Percentiles rank a stretch among this genome's conserved stretches.
phyloP scores from a whole-genome alignment of 768 basidiomycete species.

The Strobilomyces confusus region DNA sequence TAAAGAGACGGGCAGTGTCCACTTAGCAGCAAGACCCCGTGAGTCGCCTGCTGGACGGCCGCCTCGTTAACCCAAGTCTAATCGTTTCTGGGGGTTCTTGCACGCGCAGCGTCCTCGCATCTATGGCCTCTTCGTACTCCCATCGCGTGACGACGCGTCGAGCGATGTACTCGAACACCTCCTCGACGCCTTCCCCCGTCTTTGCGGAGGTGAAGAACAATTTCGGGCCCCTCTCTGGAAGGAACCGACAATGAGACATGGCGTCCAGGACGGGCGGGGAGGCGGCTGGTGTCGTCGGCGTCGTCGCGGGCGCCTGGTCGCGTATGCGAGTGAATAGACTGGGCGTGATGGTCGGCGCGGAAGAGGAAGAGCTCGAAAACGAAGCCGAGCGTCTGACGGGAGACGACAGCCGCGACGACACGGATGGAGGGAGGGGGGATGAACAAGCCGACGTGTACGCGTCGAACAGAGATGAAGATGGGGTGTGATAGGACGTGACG shows the following conservation, averaged over 20 bases:
- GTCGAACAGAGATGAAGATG: conserved; percentile 73
- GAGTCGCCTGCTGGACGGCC: conserved; percentile 5
- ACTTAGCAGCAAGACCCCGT: conserved; percentile 21
- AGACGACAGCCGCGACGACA: conserved; percentile 27
- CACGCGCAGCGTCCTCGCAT: conserved; percentile 40
- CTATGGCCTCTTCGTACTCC: conserved; percentile 63
- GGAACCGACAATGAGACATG: conserved; percentile 10
- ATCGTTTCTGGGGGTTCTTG: conserved; percentile 39
- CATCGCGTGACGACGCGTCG: conserved; percentile 54
- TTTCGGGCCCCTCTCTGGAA: conserved; percentile 52
- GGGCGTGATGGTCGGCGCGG: conserved; percentile 56
- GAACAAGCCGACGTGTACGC: conserved; percentile 56
- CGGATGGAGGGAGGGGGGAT: conserved; percentile 45
- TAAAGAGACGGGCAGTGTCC: conserved; percentile 10
- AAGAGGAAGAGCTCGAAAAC: conserved; percentile 31
- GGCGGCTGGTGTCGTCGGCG: conserved; percentile 17
- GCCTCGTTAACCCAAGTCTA: conserved; percentile 25
- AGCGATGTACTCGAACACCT: conserved; percentile 77
- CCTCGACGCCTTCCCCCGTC: conserved; percentile 65
- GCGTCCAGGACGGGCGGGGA: conserved; percentile 9
- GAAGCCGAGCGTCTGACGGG: conserved; percentile 37
- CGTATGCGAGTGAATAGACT: conserved; percentile 44
- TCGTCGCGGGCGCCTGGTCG: conserved; percentile 16
- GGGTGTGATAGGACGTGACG: conserved; percentile 69
- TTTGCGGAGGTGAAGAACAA: conserved; percentile 78